Base-by-base conservation (phyloP, 1,139 yeast species). In the Candida glucosophila region DNA sequence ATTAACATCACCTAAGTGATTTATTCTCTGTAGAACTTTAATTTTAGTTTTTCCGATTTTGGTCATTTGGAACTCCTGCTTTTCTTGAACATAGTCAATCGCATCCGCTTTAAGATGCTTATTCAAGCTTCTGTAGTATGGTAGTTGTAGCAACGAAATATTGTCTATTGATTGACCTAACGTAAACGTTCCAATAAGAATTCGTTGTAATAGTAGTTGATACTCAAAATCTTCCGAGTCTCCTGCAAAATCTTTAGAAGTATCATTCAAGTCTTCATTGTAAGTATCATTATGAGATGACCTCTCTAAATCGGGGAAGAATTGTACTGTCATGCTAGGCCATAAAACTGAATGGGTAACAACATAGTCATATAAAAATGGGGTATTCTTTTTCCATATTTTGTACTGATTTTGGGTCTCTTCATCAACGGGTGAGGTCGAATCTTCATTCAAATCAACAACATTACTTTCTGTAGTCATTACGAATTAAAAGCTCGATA, bases 341-440 rank as follows among this genome's bases (percentile, higher is more conserved):
- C 78, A 72, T 17, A 67, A 37, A 10, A 69, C 46, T 2, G 75
- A 49, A 22, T 60, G 53, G 4, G 78, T 72, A 19, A 60, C 57
- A 8, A 72, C 34, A 34, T 66, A 69, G 34, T 65, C 71, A 41
- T 72, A 72, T 11, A 70, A 44, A 26, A 57, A 55, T 1, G 75
- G 75, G 1, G 73, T 44, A 37, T 72, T 71, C 38, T 71, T 72
- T 54, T 71, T 71, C 77, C 77, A 72, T 12, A 56, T 45, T 19
- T 67, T 46, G 41, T 69, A 69, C 12, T 58, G 47, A 5, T 43
- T 37, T 34, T 58, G 60, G 1, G 57, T 41, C 6, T 40, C 24
- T 16, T 47, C 46, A 28, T 52, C 54, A 11, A 56, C 49, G 6
- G 41, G 32, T 5, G 40, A 31, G 14, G 17, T 21, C 6, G 24